Percentiles rank a stretch among this genome's conserved stretches.
phyloP scores from a whole-genome alignment of 2,329 filamentous ascomycete species.

The Arthrobotrys entomopaga region DNA sequence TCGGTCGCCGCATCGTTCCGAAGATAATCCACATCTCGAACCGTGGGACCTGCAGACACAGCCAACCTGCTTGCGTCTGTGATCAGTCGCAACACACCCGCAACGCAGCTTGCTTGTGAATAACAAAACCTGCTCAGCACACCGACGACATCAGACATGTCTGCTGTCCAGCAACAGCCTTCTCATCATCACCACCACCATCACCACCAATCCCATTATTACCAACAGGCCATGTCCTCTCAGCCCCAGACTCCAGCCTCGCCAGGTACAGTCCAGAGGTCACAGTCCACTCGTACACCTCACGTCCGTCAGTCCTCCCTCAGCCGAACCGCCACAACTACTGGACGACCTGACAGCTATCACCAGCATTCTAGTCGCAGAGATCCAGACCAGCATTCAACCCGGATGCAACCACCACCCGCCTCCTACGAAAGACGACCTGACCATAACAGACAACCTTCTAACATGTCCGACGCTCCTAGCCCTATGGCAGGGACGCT shows the following conservation, averaged over 20 bases:
- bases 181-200: conserved; percentile 53
- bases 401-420: conserved; percentile 47
- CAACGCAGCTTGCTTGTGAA: conserved; percentile 30
- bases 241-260: conserved; percentile 68
- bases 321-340: conserved; percentile 39
- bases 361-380: conserved; percentile 47
- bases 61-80: conserved; percentile 1
- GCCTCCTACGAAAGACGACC: conserved; percentile 49
- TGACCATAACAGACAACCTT: conserved; percentile 52
- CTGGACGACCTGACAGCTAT: conserved; percentile 39
- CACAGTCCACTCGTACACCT: conserved; percentile 50
- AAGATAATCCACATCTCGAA: neutral
- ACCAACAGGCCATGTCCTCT: conserved; percentile 66
- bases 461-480: conserved; percentile 60
- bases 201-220: conserved; percentile 59
- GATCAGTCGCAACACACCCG: conserved; percentile 23
- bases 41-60: neutral
- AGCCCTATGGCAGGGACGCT: conserved; percentile 65
- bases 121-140: conserved; percentile 4
- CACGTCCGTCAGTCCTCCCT: conserved; percentile 52
- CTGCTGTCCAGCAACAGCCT: conserved; percentile 46
- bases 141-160: conserved; percentile 39
- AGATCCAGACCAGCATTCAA: conserved; percentile 42
- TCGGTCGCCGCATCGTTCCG: conserved; percentile 8
- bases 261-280: conserved; percentile 39